A percentile compares a stretch with the other conserved stretches of the same genome.
These are phyloP conservation scores for Microthlaspi erraticum DNA, from an alignment of 345 rosid species.

Conservation along the genomic window DNA sequence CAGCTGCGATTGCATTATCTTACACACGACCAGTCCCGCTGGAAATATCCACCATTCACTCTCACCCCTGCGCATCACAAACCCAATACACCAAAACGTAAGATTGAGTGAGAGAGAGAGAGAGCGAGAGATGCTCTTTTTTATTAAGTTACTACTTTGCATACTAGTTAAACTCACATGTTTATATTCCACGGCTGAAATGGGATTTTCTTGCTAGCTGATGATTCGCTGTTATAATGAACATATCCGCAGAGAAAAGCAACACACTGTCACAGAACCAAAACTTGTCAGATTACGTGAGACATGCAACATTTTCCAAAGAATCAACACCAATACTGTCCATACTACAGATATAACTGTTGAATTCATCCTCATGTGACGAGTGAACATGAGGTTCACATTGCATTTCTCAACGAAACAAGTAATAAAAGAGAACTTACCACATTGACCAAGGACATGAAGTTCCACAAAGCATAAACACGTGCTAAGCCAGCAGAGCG, in stretches of 20 bases:
- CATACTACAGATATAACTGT: constrained; percentile 15
- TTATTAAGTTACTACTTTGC: constrained; percentile 11
- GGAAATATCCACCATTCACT: constrained; percentile 99
- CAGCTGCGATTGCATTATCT: constrained; percentile 88
- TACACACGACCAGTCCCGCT: constrained; percentile 84
- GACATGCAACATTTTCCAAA: constrained; percentile 23
- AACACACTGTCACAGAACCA: constrained; percentile 62
- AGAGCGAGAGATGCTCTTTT: background rate
- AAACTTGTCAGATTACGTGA: constrained; percentile 28
- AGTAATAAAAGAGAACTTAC: constrained; percentile 56
- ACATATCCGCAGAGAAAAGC: constrained; percentile 90
- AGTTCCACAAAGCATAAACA: constrained; percentile 91
- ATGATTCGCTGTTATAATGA: constrained; percentile 70
- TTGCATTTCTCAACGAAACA: constrained; percentile 17
- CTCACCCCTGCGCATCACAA: constrained; percentile 79
- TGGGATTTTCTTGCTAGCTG: constrained; percentile 65
- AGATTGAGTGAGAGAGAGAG: background rate
- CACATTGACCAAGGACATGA: constrained; percentile 84
- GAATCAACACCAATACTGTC: constrained; percentile 19
- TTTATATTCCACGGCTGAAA: constrained; percentile 96
- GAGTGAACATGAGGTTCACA: constrained; percentile 2
- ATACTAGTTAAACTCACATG: constrained; percentile 68
- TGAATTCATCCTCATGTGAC: constrained; percentile 11
- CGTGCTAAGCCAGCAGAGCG: constrained; percentile 98
- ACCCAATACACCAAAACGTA: constrained; percentile 11